These are phyloP conservation scores for Coniochaeta pulveracea DNA, from an alignment of 2,329 filamentous ascomycete species.

Conservation along the genomic window DNA sequence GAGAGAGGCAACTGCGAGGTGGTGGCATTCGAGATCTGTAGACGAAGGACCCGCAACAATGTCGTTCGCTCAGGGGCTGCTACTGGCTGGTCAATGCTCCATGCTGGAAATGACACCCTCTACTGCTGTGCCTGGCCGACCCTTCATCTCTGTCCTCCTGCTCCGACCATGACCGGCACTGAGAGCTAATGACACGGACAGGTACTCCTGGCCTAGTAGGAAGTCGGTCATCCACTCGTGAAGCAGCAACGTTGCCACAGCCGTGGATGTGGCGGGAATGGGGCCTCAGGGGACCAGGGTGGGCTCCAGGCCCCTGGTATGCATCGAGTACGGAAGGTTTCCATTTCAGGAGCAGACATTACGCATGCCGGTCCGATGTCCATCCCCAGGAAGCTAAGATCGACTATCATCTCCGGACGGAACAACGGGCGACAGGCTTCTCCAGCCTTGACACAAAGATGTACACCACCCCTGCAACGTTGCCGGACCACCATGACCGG, in stretches of 20 bases:
- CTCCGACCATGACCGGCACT: too few species aligned
- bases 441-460: neutral
- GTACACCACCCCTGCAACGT: neutral
- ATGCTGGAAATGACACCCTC: too few species aligned
- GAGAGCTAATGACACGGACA: too few species aligned
- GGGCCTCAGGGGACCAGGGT: neutral
- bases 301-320: neutral
- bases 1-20: too few species aligned
- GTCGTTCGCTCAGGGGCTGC: too few species aligned
- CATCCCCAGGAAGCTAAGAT: neutral
- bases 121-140: too few species aligned
- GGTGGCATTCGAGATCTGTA: too few species aligned
- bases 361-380: neutral
- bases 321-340: neutral
- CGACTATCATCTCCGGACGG: neutral
- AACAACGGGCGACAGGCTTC: neutral
- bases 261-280: neutral
- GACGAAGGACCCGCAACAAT: too few species aligned
- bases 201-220: too few species aligned
- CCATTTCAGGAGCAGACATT: neutral
- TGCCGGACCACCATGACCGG: slow-evolving; percentile 1
- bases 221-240: too few species aligned
- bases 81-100: too few species aligned
- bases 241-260: slow-evolving; percentile 3
- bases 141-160: too few species aligned